Evolutionary conservation across 2,329 filamentous ascomycete genomes (phyloP).

Genomic region (Tolypocladium ovalisporum): DNA sequence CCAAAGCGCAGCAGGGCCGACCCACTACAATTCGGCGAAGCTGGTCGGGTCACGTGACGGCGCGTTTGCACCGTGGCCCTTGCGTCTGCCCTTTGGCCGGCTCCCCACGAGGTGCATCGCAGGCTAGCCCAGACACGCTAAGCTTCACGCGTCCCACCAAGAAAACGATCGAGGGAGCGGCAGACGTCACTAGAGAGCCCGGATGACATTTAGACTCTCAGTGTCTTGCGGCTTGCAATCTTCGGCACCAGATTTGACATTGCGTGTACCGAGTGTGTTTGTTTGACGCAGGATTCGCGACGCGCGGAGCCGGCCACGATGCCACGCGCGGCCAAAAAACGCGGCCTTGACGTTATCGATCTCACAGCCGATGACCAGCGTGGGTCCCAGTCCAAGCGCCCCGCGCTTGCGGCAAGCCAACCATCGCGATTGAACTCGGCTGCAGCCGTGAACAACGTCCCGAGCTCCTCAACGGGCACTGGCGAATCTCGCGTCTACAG

Average conservation of each 20-base stretch:
- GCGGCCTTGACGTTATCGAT: constrained; percentile 26
- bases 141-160: background rate
- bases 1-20: constrained; percentile 1
- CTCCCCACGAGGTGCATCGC: background rate
- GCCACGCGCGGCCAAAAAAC: constrained; percentile 18
- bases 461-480: constrained; percentile 4
- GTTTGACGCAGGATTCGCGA: background rate
- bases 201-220: too few relatives aligned
- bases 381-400: constrained; percentile 14
- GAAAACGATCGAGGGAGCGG: background rate
- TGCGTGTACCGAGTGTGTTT: background rate
- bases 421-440: background rate
- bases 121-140: background rate
- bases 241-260: background rate
- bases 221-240: background rate
- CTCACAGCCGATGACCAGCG: constrained; percentile 25
- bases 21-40: background rate
- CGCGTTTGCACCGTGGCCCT: background rate
- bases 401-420: constrained; percentile 7
- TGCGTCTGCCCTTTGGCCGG: background rate
- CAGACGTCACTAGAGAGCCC: background rate
- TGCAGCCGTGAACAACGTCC: background rate
- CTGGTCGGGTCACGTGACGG: background rate
- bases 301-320: background rate
- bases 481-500: constrained; percentile 9